Percentiles rank a stretch among this genome's conserved stretches.
Conservation (phyloP, 306 rosid genomes). For the Citrullus mucosospermus region DNA sequence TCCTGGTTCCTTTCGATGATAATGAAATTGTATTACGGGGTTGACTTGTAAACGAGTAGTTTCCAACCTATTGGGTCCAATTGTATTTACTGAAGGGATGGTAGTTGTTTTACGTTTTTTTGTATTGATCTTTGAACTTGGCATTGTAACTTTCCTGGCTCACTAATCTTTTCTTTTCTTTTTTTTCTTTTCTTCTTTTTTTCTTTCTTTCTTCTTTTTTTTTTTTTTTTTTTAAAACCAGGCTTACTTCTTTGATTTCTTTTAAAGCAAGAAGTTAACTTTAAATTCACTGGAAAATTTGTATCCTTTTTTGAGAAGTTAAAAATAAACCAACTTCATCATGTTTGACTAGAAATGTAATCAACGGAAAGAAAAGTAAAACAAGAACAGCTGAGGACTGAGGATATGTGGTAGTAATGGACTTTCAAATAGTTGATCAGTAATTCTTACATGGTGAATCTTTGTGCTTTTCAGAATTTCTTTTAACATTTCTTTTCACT, state of each 20-base stretch:
- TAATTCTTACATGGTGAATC: neutral
- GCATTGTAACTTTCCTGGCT: neutral
- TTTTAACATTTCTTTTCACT: neutral
- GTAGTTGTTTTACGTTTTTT: neutral
- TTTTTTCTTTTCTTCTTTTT: too few species aligned
- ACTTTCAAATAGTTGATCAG: neutral
- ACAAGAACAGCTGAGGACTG: neutral
- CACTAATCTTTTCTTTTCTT: neutral
- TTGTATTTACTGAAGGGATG: neutral
- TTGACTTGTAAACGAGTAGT: neutral
- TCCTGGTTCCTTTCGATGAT: neutral
- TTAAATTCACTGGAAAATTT: neutral
- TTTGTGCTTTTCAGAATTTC: neutral
- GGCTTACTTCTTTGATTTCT: neutral
- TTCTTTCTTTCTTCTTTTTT: too few species aligned
- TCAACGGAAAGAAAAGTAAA: neutral
- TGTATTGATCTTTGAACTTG: neutral
- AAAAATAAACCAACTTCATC: neutral
- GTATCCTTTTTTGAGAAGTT: neutral
- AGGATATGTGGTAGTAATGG: neutral
- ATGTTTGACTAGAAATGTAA: neutral
- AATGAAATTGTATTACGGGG: neutral
- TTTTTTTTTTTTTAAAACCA: too few species aligned
- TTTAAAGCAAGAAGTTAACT: neutral
- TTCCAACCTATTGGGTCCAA: neutral